Conservation (phyloP, 2,329 filamentous ascomycete genomes). For the Fonsecaea multimorphosa region DNA sequence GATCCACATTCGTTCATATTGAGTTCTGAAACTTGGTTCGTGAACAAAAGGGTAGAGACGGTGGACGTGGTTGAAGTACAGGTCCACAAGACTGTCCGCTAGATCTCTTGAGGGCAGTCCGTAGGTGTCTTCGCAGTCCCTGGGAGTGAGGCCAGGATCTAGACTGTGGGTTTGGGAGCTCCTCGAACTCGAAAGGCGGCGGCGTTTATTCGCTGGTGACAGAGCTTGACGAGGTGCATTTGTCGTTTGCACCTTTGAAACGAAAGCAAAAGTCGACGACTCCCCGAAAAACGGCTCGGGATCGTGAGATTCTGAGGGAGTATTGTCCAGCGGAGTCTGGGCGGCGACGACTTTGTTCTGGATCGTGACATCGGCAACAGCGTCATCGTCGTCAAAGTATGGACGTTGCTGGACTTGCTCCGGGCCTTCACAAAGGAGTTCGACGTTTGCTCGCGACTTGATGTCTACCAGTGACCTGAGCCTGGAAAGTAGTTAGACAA, state of each 20-base stretch:
- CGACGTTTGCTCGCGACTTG: background rate
- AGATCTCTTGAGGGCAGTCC: background rate
- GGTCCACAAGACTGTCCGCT: slow-evolving; percentile 14
- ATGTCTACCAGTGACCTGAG: background rate
- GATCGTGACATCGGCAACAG: background rate
- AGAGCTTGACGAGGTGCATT: background rate
- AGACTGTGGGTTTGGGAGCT: background rate
- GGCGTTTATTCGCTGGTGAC: background rate
- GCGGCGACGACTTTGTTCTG: background rate
- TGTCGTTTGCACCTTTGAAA: slow-evolving; percentile 8
- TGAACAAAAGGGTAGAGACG: slow-evolving; percentile 19
- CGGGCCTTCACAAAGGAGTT: background rate
- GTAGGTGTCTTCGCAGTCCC: background rate
- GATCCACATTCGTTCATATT: slow-evolving; percentile 19
- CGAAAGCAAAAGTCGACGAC: slow-evolving; percentile 15
- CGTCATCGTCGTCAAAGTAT: background rate
- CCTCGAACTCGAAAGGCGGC: background rate
- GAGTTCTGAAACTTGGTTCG: slow-evolving; percentile 11
- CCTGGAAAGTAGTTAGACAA: background rate
- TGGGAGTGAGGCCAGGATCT: background rate
- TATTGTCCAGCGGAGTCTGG: background rate
- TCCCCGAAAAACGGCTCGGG: slow-evolving; percentile 14
- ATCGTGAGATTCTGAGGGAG: background rate
- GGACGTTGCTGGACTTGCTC: background rate
- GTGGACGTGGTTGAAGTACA: slow-evolving; percentile 19